These are phyloP conservation scores for Hebeloma cylindrosporum DNA, from an alignment of 768 basidiomycete species.

Conservation along the genomic window DNA sequence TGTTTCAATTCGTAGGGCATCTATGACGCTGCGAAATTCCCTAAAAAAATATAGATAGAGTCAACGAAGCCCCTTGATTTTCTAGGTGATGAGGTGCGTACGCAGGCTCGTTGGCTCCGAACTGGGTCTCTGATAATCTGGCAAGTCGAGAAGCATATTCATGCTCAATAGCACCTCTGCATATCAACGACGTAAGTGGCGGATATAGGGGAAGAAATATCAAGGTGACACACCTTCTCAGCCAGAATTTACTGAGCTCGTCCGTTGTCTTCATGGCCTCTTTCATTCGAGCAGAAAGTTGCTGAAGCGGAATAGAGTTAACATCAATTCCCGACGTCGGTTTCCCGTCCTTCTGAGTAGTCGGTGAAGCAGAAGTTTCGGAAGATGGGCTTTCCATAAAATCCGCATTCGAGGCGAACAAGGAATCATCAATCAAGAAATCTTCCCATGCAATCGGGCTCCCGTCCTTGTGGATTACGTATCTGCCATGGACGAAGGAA, in stretches of 20 bases:
- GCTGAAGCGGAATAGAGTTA: no score
- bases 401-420: constrained; percentile 10
- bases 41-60: constrained; percentile 6
- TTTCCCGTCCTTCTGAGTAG: no score
- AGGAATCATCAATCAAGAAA: constrained; percentile 18
- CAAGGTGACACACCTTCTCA: constrained; percentile 14
- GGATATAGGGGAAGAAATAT: background rate
- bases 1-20: constrained; percentile 18
- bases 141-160: constrained; percentile 21
- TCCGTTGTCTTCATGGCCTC: constrained; percentile 18
- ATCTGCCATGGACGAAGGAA: constrained; percentile 10
- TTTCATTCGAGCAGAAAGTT: constrained; percentile 14
- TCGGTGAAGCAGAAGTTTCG: background rate
- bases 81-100: constrained; percentile 4
- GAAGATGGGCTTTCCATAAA: background rate
- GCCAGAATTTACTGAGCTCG: constrained; percentile 19
- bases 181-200: background rate
- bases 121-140: constrained; percentile 16
- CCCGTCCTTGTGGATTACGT: constrained; percentile 12
- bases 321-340: no score
- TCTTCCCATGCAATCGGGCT: constrained; percentile 20
- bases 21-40: constrained; percentile 18
- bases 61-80: constrained; percentile 4
- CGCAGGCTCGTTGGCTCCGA: constrained; percentile 18
- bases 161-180: constrained; percentile 20